These are phyloP conservation scores for Themeda triandra DNA, from an alignment of 176 grass and related monocot species.

Conservation along the genomic window DNA sequence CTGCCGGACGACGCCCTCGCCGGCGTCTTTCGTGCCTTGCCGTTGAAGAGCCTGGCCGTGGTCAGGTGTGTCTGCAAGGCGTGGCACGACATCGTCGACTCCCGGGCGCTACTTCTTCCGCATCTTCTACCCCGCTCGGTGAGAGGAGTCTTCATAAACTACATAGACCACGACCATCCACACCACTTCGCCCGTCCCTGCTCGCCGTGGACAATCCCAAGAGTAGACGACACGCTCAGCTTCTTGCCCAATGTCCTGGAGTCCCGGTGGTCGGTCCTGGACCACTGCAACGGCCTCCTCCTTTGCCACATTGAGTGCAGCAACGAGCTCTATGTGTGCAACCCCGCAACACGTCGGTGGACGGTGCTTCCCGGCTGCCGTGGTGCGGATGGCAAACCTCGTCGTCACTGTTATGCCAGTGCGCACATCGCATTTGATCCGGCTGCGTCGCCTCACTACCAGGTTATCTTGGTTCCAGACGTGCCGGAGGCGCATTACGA, in stretches of 20 bases:
- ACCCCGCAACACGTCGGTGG: neutral
- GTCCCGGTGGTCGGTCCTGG: too few species aligned
- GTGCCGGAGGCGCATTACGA: neutral
- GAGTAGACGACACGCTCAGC: neutral
- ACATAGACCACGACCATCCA: neutral
- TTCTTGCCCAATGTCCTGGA: neutral
- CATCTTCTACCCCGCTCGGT: neutral
- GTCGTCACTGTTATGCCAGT: neutral
- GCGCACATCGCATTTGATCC: neutral
- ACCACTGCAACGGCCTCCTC: too few species aligned
- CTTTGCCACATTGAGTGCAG: too few species aligned
- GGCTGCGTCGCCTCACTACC: neutral
- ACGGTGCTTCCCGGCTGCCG: neutral
- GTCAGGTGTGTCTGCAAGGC: too few species aligned
- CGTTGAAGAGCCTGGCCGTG: too few species aligned
- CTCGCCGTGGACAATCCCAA: neutral
- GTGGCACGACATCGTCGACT: neutral
- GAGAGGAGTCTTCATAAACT: neutral
- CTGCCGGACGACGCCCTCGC: too few species aligned
- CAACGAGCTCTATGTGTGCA: neutral
- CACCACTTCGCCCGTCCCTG: constrained; percentile 1
- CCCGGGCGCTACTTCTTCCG: neutral
- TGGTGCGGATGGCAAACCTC: neutral
- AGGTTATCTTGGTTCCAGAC: neutral
- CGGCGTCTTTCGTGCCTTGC: too few species aligned